Conservation (phyloP, 228 moss, liverwort and hornwort genomes). For the Sphagnum fallax region DNA sequence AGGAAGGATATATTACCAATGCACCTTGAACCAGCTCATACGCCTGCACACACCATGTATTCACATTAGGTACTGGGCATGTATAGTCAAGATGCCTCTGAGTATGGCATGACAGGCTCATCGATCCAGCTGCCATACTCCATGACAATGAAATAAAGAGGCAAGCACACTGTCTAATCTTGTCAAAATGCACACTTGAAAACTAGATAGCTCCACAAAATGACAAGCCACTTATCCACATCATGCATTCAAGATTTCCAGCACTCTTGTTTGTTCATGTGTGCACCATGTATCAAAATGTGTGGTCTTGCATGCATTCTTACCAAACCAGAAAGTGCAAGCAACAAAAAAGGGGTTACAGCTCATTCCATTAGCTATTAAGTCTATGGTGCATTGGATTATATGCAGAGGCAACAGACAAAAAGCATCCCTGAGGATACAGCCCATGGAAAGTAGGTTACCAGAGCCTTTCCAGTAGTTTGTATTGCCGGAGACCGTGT, state of each 20-base stretch:
- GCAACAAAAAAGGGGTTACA: background rate
- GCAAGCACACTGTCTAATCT: no score
- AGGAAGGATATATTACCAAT: constrained; percentile 43
- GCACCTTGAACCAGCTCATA: constrained; percentile 91
- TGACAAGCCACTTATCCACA: background rate
- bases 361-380: background rate
- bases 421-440: background rate
- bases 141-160: background rate
- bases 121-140: background rate
- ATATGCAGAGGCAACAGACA: constrained; percentile 4
- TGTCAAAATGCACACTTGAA: background rate
- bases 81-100: background rate
- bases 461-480: constrained; percentile 38
- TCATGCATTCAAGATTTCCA: no score
- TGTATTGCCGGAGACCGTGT: constrained; percentile 20
- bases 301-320: background rate
- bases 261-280: background rate
- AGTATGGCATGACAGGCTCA: background rate
- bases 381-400: background rate
- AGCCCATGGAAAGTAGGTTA: constrained; percentile 7
- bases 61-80: background rate
- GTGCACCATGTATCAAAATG: background rate
- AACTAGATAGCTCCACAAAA: background rate
- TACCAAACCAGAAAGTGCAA: no score
- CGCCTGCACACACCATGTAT: constrained; percentile 36